Base-by-base conservation (phyloP, 345 rosid species). In the Angophora floribunda region DNA sequence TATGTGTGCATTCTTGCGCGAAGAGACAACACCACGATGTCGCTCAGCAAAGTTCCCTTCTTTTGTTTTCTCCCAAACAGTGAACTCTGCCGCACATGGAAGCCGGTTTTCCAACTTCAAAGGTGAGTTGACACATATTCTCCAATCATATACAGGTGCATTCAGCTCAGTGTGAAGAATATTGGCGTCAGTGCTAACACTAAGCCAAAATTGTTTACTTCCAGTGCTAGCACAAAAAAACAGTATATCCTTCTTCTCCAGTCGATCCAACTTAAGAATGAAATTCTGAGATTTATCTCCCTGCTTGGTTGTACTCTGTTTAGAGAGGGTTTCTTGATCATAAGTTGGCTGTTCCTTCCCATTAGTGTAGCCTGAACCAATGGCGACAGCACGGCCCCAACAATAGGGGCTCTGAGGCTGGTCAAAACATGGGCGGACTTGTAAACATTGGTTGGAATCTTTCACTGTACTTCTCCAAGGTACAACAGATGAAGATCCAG, bases 91-190 rank as follows among this genome's bases (percentile, higher is more conserved):
- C 47, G 95, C 90, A 91, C 98, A 97, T 87, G 99, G 97, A 88
- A 98, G 97, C 70, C 99, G 97, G 89, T 98, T 98, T 93, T 98
- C 99, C 89, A 98, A 91, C 94, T 94, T 97, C 94, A 98, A 91
- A 87, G 99, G 99, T 89, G 99, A 93, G 90, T 90, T 95, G 50
- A 98, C 89, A 86, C 98, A 95, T 90, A 98, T 94, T 92, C 92
- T 95, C 99, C 99, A 98, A 92, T 98, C 99, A 93, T 97, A 98
- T 75, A 98, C 97, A 67, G 99, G 99, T 91, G 92, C 89, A 93
- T 98, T 98, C 86, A 95, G 91, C 88, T 98, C 99, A 52, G 99
- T 96, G 79, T 95, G 94, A 90, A 98, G 99, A 91, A 96, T 93
- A 19, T 96, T 92, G 12, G 99, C 99, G 91, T 98, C 99, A 88